Conservation (phyloP, 2,329 filamentous ascomycete genomes). For the Nemania bipapillata region DNA sequence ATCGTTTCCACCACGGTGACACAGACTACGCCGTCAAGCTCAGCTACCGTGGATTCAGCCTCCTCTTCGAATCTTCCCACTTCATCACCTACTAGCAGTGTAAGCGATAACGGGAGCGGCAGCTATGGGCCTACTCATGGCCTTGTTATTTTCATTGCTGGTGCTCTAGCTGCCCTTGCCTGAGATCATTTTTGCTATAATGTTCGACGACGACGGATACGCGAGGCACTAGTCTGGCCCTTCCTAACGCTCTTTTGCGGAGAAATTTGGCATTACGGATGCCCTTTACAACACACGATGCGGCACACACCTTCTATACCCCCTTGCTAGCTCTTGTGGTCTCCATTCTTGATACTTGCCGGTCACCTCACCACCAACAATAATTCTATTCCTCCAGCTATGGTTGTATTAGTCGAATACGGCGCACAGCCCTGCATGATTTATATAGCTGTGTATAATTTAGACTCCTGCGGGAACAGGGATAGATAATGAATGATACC, state of each 20-base stretch:
- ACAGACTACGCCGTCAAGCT: slow-evolving; percentile 5
- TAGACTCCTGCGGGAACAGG: slow-evolving; percentile 4
- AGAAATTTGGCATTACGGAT: neutral
- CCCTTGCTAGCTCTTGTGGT: neutral
- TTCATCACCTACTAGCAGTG: slow-evolving; percentile 5
- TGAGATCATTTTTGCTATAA: neutral
- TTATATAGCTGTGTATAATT: neutral
- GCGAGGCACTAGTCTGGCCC: neutral
- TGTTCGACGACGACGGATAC: neutral
- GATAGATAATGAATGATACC: slow-evolving; percentile 34
- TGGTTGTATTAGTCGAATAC: neutral
- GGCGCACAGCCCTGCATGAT: neutral
- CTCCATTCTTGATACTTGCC: no score
- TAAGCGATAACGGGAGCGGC: slow-evolving; percentile 18
- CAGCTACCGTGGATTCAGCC: slow-evolving; percentile 3
- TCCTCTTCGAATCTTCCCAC: slow-evolving; percentile 11
- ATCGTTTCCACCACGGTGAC: slow-evolving; percentile 8
- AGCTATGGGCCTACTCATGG: slow-evolving; percentile 10
- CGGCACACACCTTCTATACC: slow-evolving; percentile 1
- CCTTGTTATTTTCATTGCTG: slow-evolving; percentile 30
- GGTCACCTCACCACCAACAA: neutral
- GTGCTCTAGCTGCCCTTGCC: slow-evolving; percentile 30
- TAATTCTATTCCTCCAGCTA: neutral
- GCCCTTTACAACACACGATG: neutral
- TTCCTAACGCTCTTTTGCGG: neutral